Conservation (phyloP, 495 filamentous ascomycete species). For the Aspergillus indologenus region DNA sequence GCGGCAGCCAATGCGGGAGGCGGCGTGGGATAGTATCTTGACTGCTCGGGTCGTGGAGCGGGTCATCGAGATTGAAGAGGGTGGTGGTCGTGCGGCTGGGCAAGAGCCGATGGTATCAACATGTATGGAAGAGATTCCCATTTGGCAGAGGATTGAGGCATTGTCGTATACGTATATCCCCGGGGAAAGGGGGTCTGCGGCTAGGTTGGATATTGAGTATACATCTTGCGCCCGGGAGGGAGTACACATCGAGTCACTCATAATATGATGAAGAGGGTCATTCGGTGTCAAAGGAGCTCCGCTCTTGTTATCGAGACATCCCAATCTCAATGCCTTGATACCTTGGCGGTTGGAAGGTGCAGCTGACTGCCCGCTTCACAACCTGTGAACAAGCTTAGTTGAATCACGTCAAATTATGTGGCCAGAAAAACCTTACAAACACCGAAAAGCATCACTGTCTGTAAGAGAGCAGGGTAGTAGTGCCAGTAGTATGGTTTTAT, state of each 20-base stretch:
- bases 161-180: conserved; percentile 21
- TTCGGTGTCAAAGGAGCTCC: too few species aligned
- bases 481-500: too few species aligned
- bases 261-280: conserved; percentile 11
- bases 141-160: conserved; percentile 26
- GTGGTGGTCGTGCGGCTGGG: conserved; percentile 14
- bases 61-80: conserved; percentile 24
- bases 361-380: too few species aligned
- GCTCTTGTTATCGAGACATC: too few species aligned
- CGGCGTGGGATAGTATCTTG: conserved; percentile 30
- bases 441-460: too few species aligned
- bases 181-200: conserved; percentile 14
- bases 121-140: conserved; percentile 24
- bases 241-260: conserved; percentile 20
- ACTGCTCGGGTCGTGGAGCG: conserved; percentile 27
- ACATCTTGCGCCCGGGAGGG: conserved; percentile 25
- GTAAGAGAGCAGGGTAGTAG: too few species aligned
- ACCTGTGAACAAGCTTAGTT: too few species aligned
- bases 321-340: too few species aligned
- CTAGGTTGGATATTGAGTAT: conserved; percentile 28
- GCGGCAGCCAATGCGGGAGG: conserved; percentile 27
- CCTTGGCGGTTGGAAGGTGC: too few species aligned
- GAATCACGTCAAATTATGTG: too few species aligned
- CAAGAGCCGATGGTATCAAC: conserved; percentile 11
- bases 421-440: too few species aligned